Percentiles rank a stretch among this genome's conserved stretches.
Evolutionary conservation across 2,329 filamentous ascomycete genomes (phyloP).

Genomic region (Biscogniauxia marginata): DNA sequence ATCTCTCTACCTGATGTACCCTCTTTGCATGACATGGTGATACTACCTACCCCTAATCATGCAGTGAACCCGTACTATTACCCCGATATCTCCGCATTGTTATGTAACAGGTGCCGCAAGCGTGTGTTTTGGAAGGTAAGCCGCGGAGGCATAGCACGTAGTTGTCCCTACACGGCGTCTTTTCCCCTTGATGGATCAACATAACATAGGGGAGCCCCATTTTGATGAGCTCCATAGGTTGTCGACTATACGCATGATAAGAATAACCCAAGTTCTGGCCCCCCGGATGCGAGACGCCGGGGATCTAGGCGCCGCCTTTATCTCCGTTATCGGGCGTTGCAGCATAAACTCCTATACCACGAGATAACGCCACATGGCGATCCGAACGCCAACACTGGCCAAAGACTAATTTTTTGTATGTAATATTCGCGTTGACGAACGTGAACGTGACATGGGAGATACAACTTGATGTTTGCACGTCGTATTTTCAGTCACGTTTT

Average conservation of each 20-base stretch:
- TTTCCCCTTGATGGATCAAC: constrained; percentile 19
- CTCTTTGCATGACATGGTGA: too few relatives aligned
- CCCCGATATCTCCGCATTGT: too few relatives aligned
- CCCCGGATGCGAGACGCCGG: constrained; percentile 7
- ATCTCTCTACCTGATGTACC: too few relatives aligned
- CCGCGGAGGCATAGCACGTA: not conserved
- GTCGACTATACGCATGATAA: constrained; percentile 16
- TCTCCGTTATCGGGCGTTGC: constrained; percentile 30
- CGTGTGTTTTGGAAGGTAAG: not conserved
- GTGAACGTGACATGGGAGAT: not conserved
- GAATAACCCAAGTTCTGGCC: constrained; percentile 11
- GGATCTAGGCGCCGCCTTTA: constrained; percentile 19
- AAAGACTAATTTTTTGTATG: constrained; percentile 1
- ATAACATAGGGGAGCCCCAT: constrained; percentile 14
- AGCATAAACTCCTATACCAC: constrained; percentile 10
- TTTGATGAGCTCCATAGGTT: constrained; percentile 17
- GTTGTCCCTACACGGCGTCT: constrained; percentile 1
- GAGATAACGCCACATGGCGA: constrained; percentile 21
- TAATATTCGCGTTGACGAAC: constrained; percentile 3
- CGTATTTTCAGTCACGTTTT: not conserved
- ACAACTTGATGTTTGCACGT: not conserved
- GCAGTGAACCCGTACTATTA: too few relatives aligned
- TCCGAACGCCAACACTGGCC: not conserved
- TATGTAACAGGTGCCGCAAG: not conserved
- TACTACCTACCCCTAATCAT: too few relatives aligned